Conservation (phyloP, 177 flowering plant genomes). For the Tripterygium wilfordii region DNA sequence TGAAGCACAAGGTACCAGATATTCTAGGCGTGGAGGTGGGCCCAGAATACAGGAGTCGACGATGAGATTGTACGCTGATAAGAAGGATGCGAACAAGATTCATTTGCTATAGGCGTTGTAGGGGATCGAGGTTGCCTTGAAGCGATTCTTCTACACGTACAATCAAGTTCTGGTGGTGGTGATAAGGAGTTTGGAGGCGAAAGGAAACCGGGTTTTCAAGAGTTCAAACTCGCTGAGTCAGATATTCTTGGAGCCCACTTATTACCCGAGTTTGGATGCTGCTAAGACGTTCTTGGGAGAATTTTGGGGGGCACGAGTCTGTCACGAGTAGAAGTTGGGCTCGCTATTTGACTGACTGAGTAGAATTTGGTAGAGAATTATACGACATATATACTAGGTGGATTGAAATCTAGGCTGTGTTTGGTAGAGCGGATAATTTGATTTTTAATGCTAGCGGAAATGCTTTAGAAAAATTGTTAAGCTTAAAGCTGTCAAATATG, state of each 20-base stretch:
- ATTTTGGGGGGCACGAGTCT: constrained; percentile 29
- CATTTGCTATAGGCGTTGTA: constrained; percentile 76
- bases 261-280: constrained; percentile 87
- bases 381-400: too few relatives aligned
- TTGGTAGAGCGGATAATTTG: too few relatives aligned
- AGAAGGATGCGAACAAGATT: constrained; percentile 37
- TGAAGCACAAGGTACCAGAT: constrained; percentile 72
- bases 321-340: background rate
- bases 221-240: constrained; percentile 45
- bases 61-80: constrained; percentile 57
- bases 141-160: constrained; percentile 66
- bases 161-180: constrained; percentile 53
- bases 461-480: too few relatives aligned
- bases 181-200: constrained; percentile 85
- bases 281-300: constrained; percentile 90
- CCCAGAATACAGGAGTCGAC: constrained; percentile 87
- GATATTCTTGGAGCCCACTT: constrained; percentile 69
- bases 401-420: too few relatives aligned
- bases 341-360: background rate
- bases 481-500: too few relatives aligned
- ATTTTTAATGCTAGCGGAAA: too few relatives aligned
- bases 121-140: constrained; percentile 64
- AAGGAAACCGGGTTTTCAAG: constrained; percentile 31
- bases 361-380: background rate
- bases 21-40: constrained; percentile 78